Evolutionary conservation across 140 eudicot genomes (phyloP), one percentile per base, ranked within the genome.

Genomic region (Senecio squalidus): DNA sequence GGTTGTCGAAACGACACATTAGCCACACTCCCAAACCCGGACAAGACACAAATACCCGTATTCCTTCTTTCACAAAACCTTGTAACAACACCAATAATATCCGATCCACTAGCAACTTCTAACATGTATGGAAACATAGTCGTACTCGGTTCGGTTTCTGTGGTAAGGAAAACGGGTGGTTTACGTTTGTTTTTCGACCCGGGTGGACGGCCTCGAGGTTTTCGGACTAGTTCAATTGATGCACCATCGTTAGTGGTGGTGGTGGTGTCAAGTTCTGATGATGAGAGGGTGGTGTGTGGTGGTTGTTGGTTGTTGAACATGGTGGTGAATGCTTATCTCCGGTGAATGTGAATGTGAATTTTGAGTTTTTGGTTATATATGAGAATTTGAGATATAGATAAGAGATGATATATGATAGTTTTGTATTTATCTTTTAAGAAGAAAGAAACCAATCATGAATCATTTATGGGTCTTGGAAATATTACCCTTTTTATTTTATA

Each of bases 141-240:
- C n/a, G n/a, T n/a, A 71, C 17, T 5, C 72, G n/a, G 74, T 23
- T 77, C 69, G 40, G 84, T 38, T 16, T 71, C 60, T 13, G 53
- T 60, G 24, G 78, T 60, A 22, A 58, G 47, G 69, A 62, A 13
- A n/a, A 61, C 45, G 6, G 84, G 69, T 2, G 88, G 80, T 44
- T 22, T 46, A 22, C 74, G 78, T 52, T 84, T 80, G 79, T 82
- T 82, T 49, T 75, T 78, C 8, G 84, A 78, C 25, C 84, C 84
- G 4, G 77, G 70, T 9, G 94, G 94, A 9, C 88, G 79, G 45
- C 88, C 94, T 27, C 88, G 73, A 6, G 77, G 83, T 40, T 76
- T 78, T 23, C 75, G 74, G 66, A 62, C 39, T 6, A 71, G 73
- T 14, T 83, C 84, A 43, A 73, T 57, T 8, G 83, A 64, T 13